These are phyloP conservation scores for Termitomyces sp. DNA, from an alignment of 768 basidiomycete species.

Conservation along the genomic window DNA sequence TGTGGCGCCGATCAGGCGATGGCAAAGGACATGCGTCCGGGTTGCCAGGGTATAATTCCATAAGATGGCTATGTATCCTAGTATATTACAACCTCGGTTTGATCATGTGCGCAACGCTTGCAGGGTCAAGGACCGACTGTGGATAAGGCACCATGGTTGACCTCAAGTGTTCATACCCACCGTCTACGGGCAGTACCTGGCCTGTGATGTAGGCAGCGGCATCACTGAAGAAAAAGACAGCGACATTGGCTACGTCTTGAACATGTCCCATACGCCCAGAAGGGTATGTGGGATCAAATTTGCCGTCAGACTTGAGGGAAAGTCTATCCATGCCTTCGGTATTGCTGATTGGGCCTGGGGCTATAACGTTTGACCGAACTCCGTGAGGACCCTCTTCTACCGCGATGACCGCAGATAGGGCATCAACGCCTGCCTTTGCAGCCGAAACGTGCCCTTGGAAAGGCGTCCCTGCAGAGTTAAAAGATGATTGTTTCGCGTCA, in stretches of 20 bases:
- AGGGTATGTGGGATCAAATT: conserved; percentile 21
- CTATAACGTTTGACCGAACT: conserved; percentile 86
- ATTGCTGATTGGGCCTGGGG: conserved; percentile 77
- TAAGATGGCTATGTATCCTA: neutral
- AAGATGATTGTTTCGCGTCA: neutral
- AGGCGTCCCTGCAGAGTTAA: conserved; percentile 54
- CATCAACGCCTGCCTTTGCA: conserved; percentile 93
- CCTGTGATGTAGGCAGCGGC: conserved; percentile 78
- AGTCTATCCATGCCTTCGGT: conserved; percentile 57
- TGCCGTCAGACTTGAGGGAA: conserved; percentile 27
- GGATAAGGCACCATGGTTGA: conserved; percentile 57
- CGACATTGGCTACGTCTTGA: conserved; percentile 66
- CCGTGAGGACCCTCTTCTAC: conserved; percentile 94
- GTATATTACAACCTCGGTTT: conserved; percentile 42
- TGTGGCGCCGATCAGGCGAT: conserved; percentile 10
- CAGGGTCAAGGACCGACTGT: conserved; percentile 58
- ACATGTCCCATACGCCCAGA: conserved; percentile 56
- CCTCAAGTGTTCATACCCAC: conserved; percentile 57
- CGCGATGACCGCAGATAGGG: conserved; percentile 80
- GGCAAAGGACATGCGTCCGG: neutral
- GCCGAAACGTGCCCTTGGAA: conserved; percentile 94
- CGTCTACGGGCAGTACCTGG: conserved; percentile 72
- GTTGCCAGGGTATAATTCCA: conserved; percentile 6
- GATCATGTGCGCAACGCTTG: conserved; percentile 47
- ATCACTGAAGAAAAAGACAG: conserved; percentile 80